Evolutionary conservation across 441 rosid genomes (phyloP).

Genomic region (Flueggea neowawraea): DNA sequence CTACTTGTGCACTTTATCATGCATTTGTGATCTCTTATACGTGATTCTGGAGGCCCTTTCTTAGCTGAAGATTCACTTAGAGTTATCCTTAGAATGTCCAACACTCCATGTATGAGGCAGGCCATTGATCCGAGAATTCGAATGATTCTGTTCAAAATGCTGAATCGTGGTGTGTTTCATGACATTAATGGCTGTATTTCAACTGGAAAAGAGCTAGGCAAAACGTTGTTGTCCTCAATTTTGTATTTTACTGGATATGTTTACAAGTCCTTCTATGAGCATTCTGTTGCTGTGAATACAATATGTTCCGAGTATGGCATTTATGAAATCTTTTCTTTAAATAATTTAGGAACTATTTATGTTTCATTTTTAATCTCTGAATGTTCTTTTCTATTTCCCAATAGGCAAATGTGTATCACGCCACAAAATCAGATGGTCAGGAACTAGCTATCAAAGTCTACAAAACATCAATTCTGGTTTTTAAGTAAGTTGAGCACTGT

Average conservation of each 20-base stretch:
- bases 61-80: not conserved
- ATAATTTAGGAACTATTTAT: not conserved
- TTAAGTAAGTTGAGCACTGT: slow-evolving; percentile 54
- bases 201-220: slow-evolving; percentile 86
- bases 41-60: too few relatives aligned
- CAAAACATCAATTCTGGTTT: slow-evolving; percentile 88
- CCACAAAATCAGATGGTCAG: slow-evolving; percentile 77
- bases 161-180: slow-evolving; percentile 73
- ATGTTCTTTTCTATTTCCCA: slow-evolving; percentile 7
- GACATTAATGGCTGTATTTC: slow-evolving; percentile 95
- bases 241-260: not conserved
- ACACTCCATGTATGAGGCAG: slow-evolving; percentile 28
- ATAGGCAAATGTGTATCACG: slow-evolving; percentile 98
- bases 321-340: not conserved
- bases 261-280: not conserved
- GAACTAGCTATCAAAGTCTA: slow-evolving; percentile 94
- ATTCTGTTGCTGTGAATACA: not conserved
- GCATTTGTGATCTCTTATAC: too few relatives aligned
- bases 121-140: slow-evolving; percentile 92
- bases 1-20: too few relatives aligned
- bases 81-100: not conserved
- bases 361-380: slow-evolving; percentile 1
- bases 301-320: slow-evolving; percentile 4
- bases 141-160: slow-evolving; percentile 92
- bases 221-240: not conserved